Evolutionary conservation across 192 early-diverging fungal species (phyloP), one percentile per base, ranked within the genome.

Genomic region (Coemansia sp.): DNA sequence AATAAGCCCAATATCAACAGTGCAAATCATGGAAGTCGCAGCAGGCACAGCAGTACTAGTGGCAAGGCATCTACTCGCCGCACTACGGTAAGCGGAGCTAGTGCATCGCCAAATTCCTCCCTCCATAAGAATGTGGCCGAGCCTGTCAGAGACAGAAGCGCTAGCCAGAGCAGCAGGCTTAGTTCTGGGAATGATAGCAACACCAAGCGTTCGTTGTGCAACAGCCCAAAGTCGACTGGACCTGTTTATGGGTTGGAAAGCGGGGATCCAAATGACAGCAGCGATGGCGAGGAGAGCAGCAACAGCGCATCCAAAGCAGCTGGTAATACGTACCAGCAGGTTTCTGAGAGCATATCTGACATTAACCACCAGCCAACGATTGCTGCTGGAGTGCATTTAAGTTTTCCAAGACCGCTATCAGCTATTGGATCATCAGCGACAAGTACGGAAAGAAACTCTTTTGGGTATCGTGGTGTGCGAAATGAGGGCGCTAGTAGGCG

Each of bases 391-490:
- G 70, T 73, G 11, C 74, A 76, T 54, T 56, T 73, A 17, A 70
- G 55, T 48, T 69, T 76, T 37, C 19, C 63, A 51, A 68, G 53
- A 9, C 48, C 68, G 10, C 63, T 48, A 14, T 61, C 67, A 14
- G 7, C 17, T 13, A n/a, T 58, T 4, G 66, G 62, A 42, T 41
- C 61, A 11, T 51, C 46, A 14, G 46, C 46, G 41, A 64, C 39
- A 19, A 13, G 37, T 38, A 9, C 39, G 11, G 38, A 41, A 14
- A 59, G 38, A 13, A 41, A 49, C 5, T 64, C 62, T 7, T 16
- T 44, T 5, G 70, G 66, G n/a, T 81, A 76, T 45, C 79, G 79
- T 42, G 74, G 68, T 7, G 63, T 81, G 62, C 71, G 71, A 61
- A 73, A 20, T 62, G 68, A 71, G 12, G 62, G 51, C 7, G 67